Evolutionary conservation across 768 basidiomycete species (phyloP).

Genomic region (Pisolithus orientalis): DNA sequence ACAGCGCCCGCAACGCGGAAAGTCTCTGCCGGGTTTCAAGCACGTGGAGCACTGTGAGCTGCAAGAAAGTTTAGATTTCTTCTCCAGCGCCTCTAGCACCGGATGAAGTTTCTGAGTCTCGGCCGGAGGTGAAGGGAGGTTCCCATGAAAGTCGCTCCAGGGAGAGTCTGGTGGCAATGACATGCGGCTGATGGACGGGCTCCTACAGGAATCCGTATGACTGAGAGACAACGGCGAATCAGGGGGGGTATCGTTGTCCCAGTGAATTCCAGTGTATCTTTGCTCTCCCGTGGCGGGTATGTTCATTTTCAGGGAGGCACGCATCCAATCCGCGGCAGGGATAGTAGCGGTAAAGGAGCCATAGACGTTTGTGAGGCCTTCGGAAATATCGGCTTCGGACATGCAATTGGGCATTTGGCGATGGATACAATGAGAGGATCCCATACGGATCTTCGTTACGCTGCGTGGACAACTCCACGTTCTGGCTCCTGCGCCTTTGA

Average conservation of each 20-base stretch:
- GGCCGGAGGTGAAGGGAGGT: slow-evolving; percentile 14
- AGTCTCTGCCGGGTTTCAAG: slow-evolving; percentile 45
- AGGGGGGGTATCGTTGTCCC: slow-evolving; percentile 21
- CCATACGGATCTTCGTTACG: slow-evolving; percentile 16
- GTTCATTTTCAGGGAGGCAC: slow-evolving; percentile 10
- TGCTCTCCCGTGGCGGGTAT: slow-evolving; percentile 11
- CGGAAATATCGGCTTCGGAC: slow-evolving; percentile 17
- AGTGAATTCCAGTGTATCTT: slow-evolving; percentile 3
- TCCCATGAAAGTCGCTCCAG: slow-evolving; percentile 7
- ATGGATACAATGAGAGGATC: slow-evolving; percentile 19
- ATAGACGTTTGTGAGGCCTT: slow-evolving; percentile 21
- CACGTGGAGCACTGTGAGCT: slow-evolving; percentile 46
- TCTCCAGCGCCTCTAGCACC: slow-evolving; percentile 46
- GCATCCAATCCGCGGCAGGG: slow-evolving; percentile 28
- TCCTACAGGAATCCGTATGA: slow-evolving; percentile 11
- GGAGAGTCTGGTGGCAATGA: slow-evolving; percentile 24
- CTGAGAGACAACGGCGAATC: slow-evolving; percentile 22
- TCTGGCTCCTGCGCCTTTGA: slow-evolving; percentile 6
- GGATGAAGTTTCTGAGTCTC: slow-evolving; percentile 30
- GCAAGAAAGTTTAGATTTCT: slow-evolving; percentile 43
- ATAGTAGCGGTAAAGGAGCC: slow-evolving; percentile 37
- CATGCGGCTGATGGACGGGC: slow-evolving; percentile 39
- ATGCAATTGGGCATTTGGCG: slow-evolving; percentile 16
- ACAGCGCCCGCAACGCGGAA: slow-evolving; percentile 58
- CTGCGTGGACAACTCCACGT: slow-evolving; percentile 17